Percentiles rank a stretch among this genome's conserved stretches.
These are phyloP conservation scores for Quercus gilva DNA, from an alignment of 306 rosid genomes.

Conservation along the genomic window DNA sequence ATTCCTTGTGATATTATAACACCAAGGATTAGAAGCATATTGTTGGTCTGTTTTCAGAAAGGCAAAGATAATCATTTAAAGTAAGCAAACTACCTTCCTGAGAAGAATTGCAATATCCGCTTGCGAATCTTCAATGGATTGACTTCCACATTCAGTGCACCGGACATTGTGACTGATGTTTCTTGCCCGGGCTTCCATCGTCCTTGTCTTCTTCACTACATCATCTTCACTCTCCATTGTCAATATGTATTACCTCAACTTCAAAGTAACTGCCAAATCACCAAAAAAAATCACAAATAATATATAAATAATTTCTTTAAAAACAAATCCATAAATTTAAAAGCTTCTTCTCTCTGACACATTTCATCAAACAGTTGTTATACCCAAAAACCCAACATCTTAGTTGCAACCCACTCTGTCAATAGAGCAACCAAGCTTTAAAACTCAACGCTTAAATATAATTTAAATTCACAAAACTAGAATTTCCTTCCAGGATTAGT, in stretches of 20 bases:
- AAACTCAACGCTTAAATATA: not conserved
- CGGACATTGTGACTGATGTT: slow-evolving; percentile 92
- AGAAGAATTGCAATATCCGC: slow-evolving; percentile 96
- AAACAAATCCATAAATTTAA: not conserved
- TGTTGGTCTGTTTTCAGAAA: not conserved
- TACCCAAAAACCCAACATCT: not conserved
- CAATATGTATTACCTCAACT: slow-evolving; percentile 8
- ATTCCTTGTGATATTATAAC: not conserved
- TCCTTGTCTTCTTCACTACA: slow-evolving; percentile 44
- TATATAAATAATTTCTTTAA: not conserved
- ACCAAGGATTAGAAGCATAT: not conserved
- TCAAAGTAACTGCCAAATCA: slow-evolving; percentile 19
- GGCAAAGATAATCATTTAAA: not conserved
- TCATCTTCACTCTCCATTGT: slow-evolving; percentile 70
- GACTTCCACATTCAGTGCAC: slow-evolving; percentile 97
- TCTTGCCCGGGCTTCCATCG: slow-evolving; percentile 80
- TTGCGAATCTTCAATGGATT: slow-evolving; percentile 97
- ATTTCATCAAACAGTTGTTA: slow-evolving; percentile 48
- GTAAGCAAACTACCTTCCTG: slow-evolving; percentile 54
- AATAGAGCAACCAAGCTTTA: not conserved
- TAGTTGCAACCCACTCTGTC: not conserved
- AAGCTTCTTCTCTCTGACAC: slow-evolving; percentile 13
- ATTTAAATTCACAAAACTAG: not conserved
- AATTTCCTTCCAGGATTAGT: not conserved
- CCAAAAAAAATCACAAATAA: not conserved